Percentiles rank a stretch among this genome's conserved stretches.
These are phyloP conservation scores for Fusarium phyllophilum DNA, from an alignment of 2,329 filamentous ascomycete genomes.

Conservation along the genomic window DNA sequence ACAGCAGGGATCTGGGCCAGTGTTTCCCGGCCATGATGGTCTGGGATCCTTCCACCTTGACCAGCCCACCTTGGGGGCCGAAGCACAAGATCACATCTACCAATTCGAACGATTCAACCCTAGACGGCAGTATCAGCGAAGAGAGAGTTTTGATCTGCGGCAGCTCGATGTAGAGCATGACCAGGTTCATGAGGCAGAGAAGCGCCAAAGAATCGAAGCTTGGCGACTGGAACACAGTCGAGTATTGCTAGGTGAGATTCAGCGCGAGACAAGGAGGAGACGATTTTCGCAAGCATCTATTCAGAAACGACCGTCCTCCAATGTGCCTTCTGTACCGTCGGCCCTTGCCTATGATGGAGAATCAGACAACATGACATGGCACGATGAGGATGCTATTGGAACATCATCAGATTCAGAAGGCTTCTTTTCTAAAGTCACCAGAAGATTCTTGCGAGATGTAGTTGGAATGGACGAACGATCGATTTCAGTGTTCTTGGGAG, in stretches of 20 bases:
- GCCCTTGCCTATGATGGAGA: slow-evolving; percentile 45
- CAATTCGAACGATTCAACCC: slow-evolving; percentile 89
- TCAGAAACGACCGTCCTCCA: slow-evolving; percentile 45
- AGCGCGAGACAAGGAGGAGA: slow-evolving; percentile 80
- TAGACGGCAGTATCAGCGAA: slow-evolving; percentile 65
- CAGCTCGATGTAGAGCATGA: slow-evolving; percentile 64
- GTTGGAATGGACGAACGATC: slow-evolving; percentile 90
- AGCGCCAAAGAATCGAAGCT: slow-evolving; percentile 84
- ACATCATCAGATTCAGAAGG: slow-evolving; percentile 68
- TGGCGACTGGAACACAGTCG: slow-evolving; percentile 94
- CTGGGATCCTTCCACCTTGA: slow-evolving; percentile 83
- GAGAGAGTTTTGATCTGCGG: slow-evolving; percentile 63
- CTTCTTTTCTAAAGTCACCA: slow-evolving; percentile 83
- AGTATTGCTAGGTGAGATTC: slow-evolving; percentile 86
- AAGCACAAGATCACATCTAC: slow-evolving; percentile 86
- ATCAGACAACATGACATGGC: slow-evolving; percentile 59
- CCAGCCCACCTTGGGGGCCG: slow-evolving; percentile 60
- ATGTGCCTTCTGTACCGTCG: slow-evolving; percentile 41
- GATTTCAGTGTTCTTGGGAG: slow-evolving; percentile 87
- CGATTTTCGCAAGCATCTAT: slow-evolving; percentile 68
- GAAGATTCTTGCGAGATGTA: slow-evolving; percentile 86
- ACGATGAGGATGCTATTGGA: slow-evolving; percentile 61
- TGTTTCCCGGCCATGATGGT: slow-evolving; percentile 93
- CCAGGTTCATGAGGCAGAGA: slow-evolving; percentile 73
- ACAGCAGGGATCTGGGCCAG: slow-evolving; percentile 65